Evolutionary conservation across 2,329 filamentous ascomycete genomes (phyloP).

Genomic region (Fusarium graminum): DNA sequence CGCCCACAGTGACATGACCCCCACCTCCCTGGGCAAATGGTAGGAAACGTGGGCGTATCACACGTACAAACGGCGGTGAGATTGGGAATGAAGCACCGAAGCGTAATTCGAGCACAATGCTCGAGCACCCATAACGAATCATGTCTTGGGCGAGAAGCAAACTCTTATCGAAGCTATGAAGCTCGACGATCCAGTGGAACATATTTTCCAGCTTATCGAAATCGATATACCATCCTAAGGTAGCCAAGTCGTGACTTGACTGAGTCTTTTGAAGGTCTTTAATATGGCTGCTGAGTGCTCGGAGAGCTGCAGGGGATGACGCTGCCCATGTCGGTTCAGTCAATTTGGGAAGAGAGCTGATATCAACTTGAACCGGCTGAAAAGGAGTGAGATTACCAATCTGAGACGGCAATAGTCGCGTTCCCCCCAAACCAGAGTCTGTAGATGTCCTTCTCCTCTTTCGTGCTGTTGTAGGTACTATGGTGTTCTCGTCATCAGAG

Average conservation of each 20-base stretch:
- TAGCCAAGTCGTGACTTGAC: constrained; percentile 67
- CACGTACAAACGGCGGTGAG: constrained; percentile 84
- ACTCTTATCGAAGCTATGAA: constrained; percentile 81
- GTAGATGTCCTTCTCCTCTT: constrained; percentile 40
- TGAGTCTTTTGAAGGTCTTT: constrained; percentile 74
- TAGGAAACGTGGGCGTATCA: constrained; percentile 84
- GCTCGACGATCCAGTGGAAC: constrained; percentile 92
- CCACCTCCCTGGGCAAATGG: constrained; percentile 80
- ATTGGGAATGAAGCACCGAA: constrained; percentile 83
- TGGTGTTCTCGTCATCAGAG: constrained; percentile 37
- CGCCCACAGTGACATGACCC: constrained; percentile 86
- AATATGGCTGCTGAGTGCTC: constrained; percentile 64
- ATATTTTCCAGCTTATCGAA: constrained; percentile 75
- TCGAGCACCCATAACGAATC: constrained; percentile 69
- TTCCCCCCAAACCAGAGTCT: constrained; percentile 39
- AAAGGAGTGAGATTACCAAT: constrained; percentile 62
- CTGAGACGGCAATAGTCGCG: constrained; percentile 29
- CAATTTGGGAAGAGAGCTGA: constrained; percentile 73
- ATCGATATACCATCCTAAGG: constrained; percentile 88
- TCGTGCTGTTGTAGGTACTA: constrained; percentile 22
- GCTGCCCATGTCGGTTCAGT: constrained; percentile 51
- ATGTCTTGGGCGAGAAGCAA: constrained; percentile 83
- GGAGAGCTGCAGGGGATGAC: constrained; percentile 48
- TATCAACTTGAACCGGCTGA: constrained; percentile 74
- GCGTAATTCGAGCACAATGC: constrained; percentile 83